Base-by-base conservation (phyloP, 129 eudicot species). In the Sambucus nigra region DNA sequence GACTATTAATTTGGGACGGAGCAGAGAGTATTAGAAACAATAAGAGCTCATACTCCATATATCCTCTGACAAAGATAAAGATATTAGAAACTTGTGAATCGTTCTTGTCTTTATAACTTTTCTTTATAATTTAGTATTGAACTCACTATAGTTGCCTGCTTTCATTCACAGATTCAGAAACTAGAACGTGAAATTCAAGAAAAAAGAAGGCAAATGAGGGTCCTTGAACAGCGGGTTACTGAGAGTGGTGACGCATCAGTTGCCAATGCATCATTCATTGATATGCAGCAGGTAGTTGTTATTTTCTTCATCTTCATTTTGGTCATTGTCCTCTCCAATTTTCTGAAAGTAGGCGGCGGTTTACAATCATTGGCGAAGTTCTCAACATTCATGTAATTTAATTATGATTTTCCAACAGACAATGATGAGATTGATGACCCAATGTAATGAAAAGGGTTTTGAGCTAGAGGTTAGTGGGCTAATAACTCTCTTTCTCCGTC, bases 121-220 rank as follows among this genome's bases (percentile, higher is more conserved):
- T 19, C 13, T 19, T 47, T 19, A 26, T 8, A 5, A 21, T 18
- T 47, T 47, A 47, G 20, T 18, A 18, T 14, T 41, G 50, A 27
- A 59, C 45, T 61, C 32, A 55, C 14, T 44, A 6, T 44, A 16
- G 7, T 5, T 20, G 4, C 28, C 16, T 46, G 23, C 42, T 47
- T 38, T 29, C 42, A 55, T 66, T 26, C 26, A 38, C 85, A 92
- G 99, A 76, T 92, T 52, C 76, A 82, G 57, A 80, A 67, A 70
- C 62, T 92, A 73, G 99, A 92, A 72, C 53, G 45, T 67, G 99
- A 92, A 64, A 86, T 92, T 27, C 78, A 86, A 57, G 96, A 82
- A 38, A 92, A 92, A 61, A 72, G 77, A 65, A 75, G 73, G 79
- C 94, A 92, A 65, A 86, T 82, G 96, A 75, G 91, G 76, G 72